These are phyloP conservation scores for Ceratocystis diversiconidia DNA, from an alignment of 2,329 filamentous ascomycete genomes.

Conservation along the genomic window DNA sequence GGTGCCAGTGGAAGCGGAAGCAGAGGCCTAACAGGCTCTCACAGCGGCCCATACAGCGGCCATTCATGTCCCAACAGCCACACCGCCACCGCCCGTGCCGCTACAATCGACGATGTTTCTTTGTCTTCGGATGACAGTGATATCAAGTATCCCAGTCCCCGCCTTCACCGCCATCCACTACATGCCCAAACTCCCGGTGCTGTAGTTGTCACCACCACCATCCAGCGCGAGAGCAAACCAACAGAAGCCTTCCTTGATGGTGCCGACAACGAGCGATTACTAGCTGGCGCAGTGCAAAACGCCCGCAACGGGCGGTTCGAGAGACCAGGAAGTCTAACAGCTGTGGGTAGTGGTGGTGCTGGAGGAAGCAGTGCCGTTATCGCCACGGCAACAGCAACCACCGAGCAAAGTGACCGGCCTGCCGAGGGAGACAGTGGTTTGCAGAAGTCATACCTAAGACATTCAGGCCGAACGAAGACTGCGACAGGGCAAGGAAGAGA, in stretches of 20 bases:
- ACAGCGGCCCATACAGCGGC: constrained; percentile 10
- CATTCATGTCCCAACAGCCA: constrained; percentile 2
- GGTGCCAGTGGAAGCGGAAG: neutral
- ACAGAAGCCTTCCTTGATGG: constrained; percentile 17
- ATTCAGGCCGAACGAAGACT: neutral
- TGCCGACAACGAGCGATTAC: constrained; percentile 13
- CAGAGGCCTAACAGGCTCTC: neutral
- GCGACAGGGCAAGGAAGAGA: neutral
- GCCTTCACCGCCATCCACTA: neutral
- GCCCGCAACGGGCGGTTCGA: neutral
- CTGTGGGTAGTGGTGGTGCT: neutral
- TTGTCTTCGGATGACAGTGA: constrained; percentile 12
- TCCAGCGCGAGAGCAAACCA: constrained; percentile 26
- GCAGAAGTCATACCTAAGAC: neutral
- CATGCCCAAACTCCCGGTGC: constrained; percentile 14
- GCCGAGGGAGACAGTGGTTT: neutral
- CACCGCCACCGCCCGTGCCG: constrained; percentile 10
- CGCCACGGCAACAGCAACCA: neutral
- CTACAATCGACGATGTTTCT: constrained; percentile 8
- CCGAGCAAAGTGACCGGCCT: neutral
- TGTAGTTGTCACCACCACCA: constrained; percentile 29
- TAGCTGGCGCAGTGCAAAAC: constrained; percentile 1
- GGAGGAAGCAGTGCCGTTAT: neutral
- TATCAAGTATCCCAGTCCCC: constrained; percentile 1
- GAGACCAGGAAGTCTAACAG: constrained; percentile 4